Conservation (phyloP, 768 basidiomycete species). For the Macrolepiota dolichaula region DNA sequence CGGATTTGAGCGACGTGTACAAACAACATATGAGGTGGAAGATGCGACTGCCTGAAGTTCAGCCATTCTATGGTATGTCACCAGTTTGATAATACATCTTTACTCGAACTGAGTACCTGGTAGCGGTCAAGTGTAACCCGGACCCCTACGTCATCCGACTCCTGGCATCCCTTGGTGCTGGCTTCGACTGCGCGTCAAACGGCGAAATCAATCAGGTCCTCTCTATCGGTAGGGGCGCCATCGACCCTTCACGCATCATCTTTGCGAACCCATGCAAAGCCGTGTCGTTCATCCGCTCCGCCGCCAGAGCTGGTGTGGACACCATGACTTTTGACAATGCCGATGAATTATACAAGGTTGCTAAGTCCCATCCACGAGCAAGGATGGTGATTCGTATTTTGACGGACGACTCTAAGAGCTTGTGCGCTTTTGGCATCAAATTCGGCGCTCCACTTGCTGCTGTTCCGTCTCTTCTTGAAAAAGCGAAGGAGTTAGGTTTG, state of each 20-base stretch:
- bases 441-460: slow-evolving; percentile 88
- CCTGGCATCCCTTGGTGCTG: slow-evolving; percentile 83
- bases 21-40: slow-evolving; percentile 83
- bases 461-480: slow-evolving; percentile 75
- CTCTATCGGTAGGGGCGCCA: slow-evolving; percentile 50
- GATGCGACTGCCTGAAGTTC: slow-evolving; percentile 72
- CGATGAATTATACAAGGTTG: slow-evolving; percentile 94
- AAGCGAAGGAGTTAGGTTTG: slow-evolving; percentile 74
- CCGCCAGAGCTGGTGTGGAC: slow-evolving; percentile 75
- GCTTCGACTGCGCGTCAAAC: slow-evolving; percentile 97
- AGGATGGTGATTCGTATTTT: slow-evolving; percentile 92
- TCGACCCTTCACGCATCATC: slow-evolving; percentile 81
- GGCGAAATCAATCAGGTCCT: slow-evolving; percentile 87
- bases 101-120: slow-evolving; percentile 16
- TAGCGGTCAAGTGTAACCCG: slow-evolving; percentile 98
- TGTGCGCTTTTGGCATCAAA: slow-evolving; percentile 92
- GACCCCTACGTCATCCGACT: slow-evolving; percentile 92
- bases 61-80: slow-evolving; percentile 86
- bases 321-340: slow-evolving; percentile 98
- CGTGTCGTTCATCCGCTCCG: slow-evolving; percentile 84
- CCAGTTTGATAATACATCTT: slow-evolving; percentile 10
- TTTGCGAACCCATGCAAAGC: slow-evolving; percentile 99
- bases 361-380: slow-evolving; percentile 73
- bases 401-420: slow-evolving; percentile 94
- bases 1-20: slow-evolving; percentile 87